Evolutionary conservation across 2,329 filamentous ascomycete genomes (phyloP).

Genomic region (Aspergillus arachidicola): DNA sequence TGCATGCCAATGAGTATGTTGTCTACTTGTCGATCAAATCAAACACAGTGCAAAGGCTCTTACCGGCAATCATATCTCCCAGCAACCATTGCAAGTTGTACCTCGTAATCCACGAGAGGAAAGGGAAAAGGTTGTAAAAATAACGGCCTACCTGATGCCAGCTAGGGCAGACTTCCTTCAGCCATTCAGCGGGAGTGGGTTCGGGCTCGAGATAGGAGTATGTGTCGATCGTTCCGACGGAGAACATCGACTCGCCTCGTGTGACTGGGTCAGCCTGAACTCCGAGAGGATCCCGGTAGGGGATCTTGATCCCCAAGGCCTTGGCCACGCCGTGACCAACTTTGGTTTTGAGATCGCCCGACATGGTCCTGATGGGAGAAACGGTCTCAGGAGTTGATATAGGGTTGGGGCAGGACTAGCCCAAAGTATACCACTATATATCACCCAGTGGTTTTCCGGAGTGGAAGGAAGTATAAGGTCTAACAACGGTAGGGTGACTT

Average conservation of each 20-base stretch:
- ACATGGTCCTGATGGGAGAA: constrained; percentile 30
- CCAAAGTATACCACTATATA: not conserved
- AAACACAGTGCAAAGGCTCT: constrained; percentile 25
- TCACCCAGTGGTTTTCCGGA: not conserved
- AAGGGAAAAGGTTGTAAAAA: constrained; percentile 76
- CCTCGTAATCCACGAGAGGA: constrained; percentile 80
- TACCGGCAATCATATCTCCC: constrained; percentile 87
- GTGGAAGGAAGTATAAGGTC: not conserved
- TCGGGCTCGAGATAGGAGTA: constrained; percentile 85
- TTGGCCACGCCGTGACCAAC: constrained; percentile 76
- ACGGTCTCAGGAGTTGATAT: not conserved
- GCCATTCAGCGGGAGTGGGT: constrained; percentile 73
- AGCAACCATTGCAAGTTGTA: constrained; percentile 90
- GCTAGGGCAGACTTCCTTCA: constrained; percentile 66
- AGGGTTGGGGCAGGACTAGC: constrained; percentile 1
- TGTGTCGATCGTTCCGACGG: constrained; percentile 69
- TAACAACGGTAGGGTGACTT: not conserved
- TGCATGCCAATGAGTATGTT: constrained; percentile 28
- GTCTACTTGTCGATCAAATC: not conserved
- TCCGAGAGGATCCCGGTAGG: constrained; percentile 62
- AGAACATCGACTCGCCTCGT: constrained; percentile 78
- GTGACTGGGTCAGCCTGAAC: constrained; percentile 64
- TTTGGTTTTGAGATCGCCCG: constrained; percentile 51
- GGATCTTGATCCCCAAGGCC: constrained; percentile 77
- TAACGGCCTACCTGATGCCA: constrained; percentile 61